Conservation (phyloP, 805 yeast genomes). For the Suhomyces tanzawaensis region DNA sequence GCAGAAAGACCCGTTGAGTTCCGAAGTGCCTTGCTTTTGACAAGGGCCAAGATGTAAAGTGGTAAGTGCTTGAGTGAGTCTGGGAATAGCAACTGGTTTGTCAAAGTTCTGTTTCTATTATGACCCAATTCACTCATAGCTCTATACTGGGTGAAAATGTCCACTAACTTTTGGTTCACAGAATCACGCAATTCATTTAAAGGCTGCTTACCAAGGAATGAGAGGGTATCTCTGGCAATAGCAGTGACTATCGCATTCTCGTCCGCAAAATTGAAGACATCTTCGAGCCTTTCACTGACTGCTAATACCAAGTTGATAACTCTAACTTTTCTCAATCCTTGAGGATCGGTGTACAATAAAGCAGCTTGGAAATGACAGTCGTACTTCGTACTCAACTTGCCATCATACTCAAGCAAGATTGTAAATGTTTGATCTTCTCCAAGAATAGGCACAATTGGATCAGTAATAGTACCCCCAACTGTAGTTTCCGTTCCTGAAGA, state of each 20-base stretch:
- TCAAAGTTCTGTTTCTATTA: constrained; percentile 30
- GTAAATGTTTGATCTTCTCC: constrained; percentile 63
- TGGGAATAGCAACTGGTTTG: constrained; percentile 75
- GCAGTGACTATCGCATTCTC: constrained; percentile 48
- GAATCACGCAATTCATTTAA: constrained; percentile 39
- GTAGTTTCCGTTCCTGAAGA: constrained; percentile 23
- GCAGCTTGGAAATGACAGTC: constrained; percentile 95
- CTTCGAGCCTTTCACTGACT: constrained; percentile 68
- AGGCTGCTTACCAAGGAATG: constrained; percentile 40
- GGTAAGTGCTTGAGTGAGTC: constrained; percentile 73
- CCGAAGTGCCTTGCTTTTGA: constrained; percentile 64
- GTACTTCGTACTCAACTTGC: constrained; percentile 60
- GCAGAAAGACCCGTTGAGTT: constrained; percentile 48
- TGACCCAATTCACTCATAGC: constrained; percentile 47
- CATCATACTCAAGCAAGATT: constrained; percentile 74
- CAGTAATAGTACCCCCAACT: constrained; percentile 36
- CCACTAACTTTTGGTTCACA: constrained; percentile 38
- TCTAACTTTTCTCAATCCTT: constrained; percentile 79
- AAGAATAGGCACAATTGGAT: constrained; percentile 69
- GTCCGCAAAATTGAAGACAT: constrained; percentile 77
- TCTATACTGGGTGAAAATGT: constrained; percentile 48
- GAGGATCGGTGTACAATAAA: constrained; percentile 71
- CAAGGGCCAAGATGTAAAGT: constrained; percentile 62
- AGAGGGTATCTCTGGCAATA: constrained; percentile 38
- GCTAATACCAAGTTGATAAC: constrained; percentile 83